Evolutionary conservation across 306 rosid genomes (phyloP).

Genomic region (Medicago ruthenica): DNA sequence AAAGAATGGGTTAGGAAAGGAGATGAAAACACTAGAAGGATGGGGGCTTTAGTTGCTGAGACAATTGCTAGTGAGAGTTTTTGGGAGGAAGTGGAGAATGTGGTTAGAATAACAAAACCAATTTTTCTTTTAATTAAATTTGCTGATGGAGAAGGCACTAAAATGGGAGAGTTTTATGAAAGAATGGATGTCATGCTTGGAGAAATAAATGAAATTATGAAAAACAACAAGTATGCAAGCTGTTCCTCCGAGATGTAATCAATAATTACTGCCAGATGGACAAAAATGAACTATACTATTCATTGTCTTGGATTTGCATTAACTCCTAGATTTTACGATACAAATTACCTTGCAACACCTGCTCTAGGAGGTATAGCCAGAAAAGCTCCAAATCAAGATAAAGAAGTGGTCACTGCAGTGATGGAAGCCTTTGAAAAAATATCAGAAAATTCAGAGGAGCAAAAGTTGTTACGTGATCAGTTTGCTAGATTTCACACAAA

Average conservation of each 20-base stretch:
- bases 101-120: conserved; percentile 13
- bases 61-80: not conserved
- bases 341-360: not conserved
- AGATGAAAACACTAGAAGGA: not conserved
- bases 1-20: not conserved
- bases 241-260: not conserved
- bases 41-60: not conserved
- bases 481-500: not conserved
- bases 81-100: not conserved
- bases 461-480: not conserved
- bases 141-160: conserved; percentile 7
- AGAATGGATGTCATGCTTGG: not conserved
- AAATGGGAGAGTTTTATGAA: conserved; percentile 24
- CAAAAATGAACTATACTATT: conserved; percentile 13
- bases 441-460: not conserved
- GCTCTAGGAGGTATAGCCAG: conserved; percentile 6
- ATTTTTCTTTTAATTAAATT: conserved; percentile 19
- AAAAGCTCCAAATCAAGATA: conserved; percentile 16
- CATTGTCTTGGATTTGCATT: not conserved
- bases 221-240: not conserved
- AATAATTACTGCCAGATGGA: not conserved
- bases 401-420: not conserved
- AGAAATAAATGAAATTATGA: not conserved
- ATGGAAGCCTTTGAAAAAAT: not conserved
- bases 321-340: not conserved